Conservation (phyloP, 306 rosid species). For the Arachis stenosperma region DNA sequence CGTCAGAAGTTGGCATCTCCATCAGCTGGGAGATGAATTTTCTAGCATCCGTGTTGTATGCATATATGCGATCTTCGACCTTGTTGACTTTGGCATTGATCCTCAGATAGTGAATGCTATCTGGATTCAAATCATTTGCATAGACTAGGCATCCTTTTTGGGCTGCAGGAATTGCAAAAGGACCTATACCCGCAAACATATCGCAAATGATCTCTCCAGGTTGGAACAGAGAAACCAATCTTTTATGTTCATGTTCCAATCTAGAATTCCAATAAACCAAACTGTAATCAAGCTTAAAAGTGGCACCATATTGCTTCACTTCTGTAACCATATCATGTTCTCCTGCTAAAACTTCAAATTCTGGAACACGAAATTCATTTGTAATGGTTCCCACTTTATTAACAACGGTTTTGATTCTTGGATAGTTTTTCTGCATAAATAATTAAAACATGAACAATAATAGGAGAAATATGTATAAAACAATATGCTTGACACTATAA, state of each 20-base stretch:
- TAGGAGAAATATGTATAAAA: constrained; percentile 23
- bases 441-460: constrained; percentile 20
- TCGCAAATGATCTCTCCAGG: constrained; percentile 84
- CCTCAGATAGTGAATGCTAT: constrained; percentile 75
- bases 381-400: constrained; percentile 91
- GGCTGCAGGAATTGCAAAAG: constrained; percentile 95
- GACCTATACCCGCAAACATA: constrained; percentile 98
- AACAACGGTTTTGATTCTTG: constrained; percentile 87
- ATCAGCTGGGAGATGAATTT: constrained; percentile 71
- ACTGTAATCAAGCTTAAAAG: constrained; percentile 88
- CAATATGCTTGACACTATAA: neutral
- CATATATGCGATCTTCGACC: constrained; percentile 60
- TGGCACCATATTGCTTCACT: constrained; percentile 94
- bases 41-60: constrained; percentile 89
- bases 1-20: constrained; percentile 58
- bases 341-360: constrained; percentile 84
- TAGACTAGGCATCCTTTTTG: constrained; percentile 87
- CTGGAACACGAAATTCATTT: constrained; percentile 92
- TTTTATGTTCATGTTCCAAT: constrained; percentile 90
- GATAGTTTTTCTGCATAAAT: constrained; percentile 81
- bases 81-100: constrained; percentile 82
- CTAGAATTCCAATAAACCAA: constrained; percentile 98
- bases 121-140: constrained; percentile 96
- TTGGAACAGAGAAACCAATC: constrained; percentile 80
- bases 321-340: constrained; percentile 80